Evolutionary conservation across 1,284 basidiomycete genomes (phyloP).

Genomic region (Apiotrichum porosum): DNA sequence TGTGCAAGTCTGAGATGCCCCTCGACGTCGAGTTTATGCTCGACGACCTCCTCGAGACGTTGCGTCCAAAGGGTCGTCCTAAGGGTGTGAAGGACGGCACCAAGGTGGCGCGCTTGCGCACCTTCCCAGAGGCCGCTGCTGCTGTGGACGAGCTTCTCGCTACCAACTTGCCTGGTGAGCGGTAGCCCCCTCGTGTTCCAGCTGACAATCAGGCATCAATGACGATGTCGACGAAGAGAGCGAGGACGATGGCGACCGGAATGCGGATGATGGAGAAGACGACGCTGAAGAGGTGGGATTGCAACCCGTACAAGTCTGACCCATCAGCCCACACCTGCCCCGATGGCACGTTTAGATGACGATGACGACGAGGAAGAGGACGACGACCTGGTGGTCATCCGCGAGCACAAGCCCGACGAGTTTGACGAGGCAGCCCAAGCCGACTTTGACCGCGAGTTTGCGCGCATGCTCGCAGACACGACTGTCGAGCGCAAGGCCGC

Average conservation of each 20-base stretch:
- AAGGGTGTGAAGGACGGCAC: conserved; percentile 16
- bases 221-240: conserved; percentile 22
- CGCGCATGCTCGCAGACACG: conserved; percentile 86
- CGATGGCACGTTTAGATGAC: neutral
- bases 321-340: neutral
- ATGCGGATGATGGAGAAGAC: conserved; percentile 84
- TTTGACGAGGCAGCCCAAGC: conserved; percentile 73
- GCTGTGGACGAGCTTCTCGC: conserved; percentile 87
- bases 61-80: conserved; percentile 64
- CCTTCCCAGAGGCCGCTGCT: conserved; percentile 72
- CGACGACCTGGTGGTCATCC: conserved; percentile 63
- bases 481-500: conserved; percentile 77
- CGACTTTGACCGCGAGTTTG: conserved; percentile 91
- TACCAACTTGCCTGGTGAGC: conserved; percentile 55
- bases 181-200: no score
- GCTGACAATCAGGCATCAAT: conserved; percentile 2
- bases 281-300: conserved; percentile 55
- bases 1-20: conserved; percentile 78
- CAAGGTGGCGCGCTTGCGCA: conserved; percentile 56
- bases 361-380: conserved; percentile 51
- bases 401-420: conserved; percentile 45
- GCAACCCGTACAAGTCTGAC: no score
- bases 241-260: conserved; percentile 11
- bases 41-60: conserved; percentile 82
- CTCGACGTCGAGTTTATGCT: conserved; percentile 99